Evolutionary conservation across 1,284 basidiomycete species (phyloP).

Genomic region (Melampsora americana): DNA sequence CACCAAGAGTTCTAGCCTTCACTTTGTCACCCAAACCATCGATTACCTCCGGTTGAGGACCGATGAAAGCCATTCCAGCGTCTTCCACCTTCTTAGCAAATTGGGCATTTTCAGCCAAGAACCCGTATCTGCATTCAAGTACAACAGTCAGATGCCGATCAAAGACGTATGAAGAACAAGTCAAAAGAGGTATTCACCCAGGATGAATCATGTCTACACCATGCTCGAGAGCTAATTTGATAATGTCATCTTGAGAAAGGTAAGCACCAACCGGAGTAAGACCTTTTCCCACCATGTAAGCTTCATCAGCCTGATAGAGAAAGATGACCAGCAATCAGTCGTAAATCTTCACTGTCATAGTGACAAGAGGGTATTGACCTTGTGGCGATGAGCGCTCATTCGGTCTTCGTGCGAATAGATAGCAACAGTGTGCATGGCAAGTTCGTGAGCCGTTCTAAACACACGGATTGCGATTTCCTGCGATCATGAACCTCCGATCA

Average conservation of each 20-base stretch:
- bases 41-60: constrained; percentile 92
- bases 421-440: constrained; percentile 98
- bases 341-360: neutral
- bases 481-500: constrained; percentile 32
- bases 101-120: constrained; percentile 92
- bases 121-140: constrained; percentile 72
- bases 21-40: constrained; percentile 98
- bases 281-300: constrained; percentile 95
- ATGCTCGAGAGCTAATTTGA: constrained; percentile 88
- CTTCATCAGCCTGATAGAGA: constrained; percentile 80
- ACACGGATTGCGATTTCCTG: constrained; percentile 99
- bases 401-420: constrained; percentile 98
- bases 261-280: constrained; percentile 94
- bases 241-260: constrained; percentile 95
- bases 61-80: constrained; percentile 95
- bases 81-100: constrained; percentile 96
- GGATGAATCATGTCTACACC: constrained; percentile 99
- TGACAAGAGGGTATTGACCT: constrained; percentile 59
- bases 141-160: neutral
- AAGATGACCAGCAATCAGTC: neutral
- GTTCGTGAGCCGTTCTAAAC: constrained; percentile 95
- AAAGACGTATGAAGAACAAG: neutral
- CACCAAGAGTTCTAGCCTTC: constrained; percentile 83
- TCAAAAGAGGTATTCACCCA: constrained; percentile 62
- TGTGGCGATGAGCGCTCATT: constrained; percentile 93